These are phyloP conservation scores for Filobasidium uniguttulatum DNA, from an alignment of 1,284 basidiomycete genomes.

Conservation along the genomic window DNA sequence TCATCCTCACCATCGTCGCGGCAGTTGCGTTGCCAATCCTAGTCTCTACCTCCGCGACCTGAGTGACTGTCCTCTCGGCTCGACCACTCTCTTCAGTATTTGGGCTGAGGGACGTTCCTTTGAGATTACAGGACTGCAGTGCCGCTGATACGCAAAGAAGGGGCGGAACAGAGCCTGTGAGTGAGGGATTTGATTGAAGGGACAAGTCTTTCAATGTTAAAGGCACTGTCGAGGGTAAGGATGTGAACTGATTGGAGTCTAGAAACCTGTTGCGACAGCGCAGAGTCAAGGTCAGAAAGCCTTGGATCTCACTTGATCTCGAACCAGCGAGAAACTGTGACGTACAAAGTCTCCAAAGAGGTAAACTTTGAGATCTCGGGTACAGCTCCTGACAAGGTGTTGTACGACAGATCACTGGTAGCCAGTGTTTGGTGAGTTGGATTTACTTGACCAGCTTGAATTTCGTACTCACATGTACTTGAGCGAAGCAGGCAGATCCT, in stretches of 20 bases:
- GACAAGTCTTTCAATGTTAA: conserved; percentile 22
- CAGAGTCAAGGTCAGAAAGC: not conserved
- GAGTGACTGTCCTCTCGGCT: conserved; percentile 5
- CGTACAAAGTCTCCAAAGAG: conserved; percentile 23
- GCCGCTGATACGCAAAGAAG: conserved; percentile 19
- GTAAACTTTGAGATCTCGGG: conserved; percentile 21
- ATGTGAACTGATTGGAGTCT: conserved; percentile 25
- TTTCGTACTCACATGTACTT: conserved; percentile 25
- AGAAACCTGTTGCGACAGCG: conserved; percentile 19
- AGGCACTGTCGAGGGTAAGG: conserved; percentile 25
- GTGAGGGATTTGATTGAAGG: conserved; percentile 26
- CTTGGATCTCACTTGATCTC: no score
- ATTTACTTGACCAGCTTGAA: not conserved
- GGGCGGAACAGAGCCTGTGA: conserved; percentile 22
- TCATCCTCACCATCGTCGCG: conserved; percentile 2
- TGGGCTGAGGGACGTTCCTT: conserved; percentile 20
- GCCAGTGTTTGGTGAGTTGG: not conserved
- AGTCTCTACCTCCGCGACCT: not conserved
- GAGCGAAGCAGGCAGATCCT: conserved; percentile 14
- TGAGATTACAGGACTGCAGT: conserved; percentile 27
- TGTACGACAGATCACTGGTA: conserved; percentile 31
- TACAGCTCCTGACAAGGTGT: conserved; percentile 23
- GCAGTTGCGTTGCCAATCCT: conserved; percentile 4
- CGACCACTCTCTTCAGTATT: not conserved
- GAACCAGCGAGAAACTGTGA: not conserved